These are phyloP conservation scores for Yamadazyma kanchanaburiensis DNA, from an alignment of 1,139 yeast species.

Conservation along the genomic window DNA sequence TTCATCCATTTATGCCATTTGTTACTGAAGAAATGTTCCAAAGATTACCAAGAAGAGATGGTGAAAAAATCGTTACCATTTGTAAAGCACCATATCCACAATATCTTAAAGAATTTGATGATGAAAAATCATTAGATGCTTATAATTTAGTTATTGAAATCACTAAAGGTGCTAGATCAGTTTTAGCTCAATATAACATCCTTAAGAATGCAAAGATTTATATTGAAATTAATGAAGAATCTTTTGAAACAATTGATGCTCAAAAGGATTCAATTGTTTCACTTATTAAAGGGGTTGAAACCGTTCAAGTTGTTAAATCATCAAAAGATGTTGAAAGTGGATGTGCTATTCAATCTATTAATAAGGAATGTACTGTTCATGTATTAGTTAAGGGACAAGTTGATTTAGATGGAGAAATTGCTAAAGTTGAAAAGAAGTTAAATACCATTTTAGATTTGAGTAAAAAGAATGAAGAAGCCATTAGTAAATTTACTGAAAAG, in stretches of 20 bases:
- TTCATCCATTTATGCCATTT: conserved; percentile 98
- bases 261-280: conserved; percentile 87
- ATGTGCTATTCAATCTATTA: conserved; percentile 80
- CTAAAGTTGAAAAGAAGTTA: conserved; percentile 77
- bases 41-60: conserved; percentile 85
- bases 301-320: conserved; percentile 57
- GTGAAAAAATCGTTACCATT: conserved; percentile 69
- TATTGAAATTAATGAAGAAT: conserved; percentile 58
- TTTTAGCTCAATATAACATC: conserved; percentile 85
- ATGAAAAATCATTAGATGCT: conserved; percentile 61
- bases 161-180: conserved; percentile 89
- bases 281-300: conserved; percentile 84
- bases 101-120: conserved; percentile 56
- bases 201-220: conserved; percentile 82
- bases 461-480: conserved; percentile 37
- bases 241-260: conserved; percentile 51
- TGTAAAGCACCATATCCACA: conserved; percentile 78
- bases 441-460: conserved; percentile 53
- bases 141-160: conserved; percentile 83
- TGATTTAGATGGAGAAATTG: conserved; percentile 86
- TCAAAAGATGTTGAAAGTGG: conserved; percentile 72
- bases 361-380: conserved; percentile 80
- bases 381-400: conserved; percentile 91
- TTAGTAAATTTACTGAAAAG: conserved; percentile 79
- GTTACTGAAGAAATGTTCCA: conserved; percentile 99